Percentiles rank a stretch among this genome's conserved stretches.
phyloP scores from a whole-genome alignment of 106 monocot genomes.

The Dendrobium chrysotoxum region DNA sequence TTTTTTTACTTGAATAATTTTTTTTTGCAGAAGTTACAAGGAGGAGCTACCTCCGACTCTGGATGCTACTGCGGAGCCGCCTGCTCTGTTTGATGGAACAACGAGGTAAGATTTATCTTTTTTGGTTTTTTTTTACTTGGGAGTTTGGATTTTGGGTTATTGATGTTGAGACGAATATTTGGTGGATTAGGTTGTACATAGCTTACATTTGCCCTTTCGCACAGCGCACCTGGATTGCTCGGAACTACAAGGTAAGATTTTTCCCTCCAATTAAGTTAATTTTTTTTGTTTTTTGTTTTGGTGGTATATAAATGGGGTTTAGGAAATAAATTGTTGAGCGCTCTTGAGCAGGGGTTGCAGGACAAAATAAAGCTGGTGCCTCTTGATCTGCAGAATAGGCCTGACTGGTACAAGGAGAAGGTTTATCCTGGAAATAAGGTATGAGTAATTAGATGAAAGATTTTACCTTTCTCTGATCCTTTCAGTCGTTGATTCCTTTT shows the following conservation, averaged over 20 bases:
- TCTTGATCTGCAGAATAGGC: constrained; percentile 64
- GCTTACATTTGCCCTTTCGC: constrained; percentile 47
- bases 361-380: constrained; percentile 71
- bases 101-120: constrained; percentile 37
- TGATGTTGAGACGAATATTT: not conserved
- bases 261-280: no score
- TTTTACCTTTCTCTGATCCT: not conserved
- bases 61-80: constrained; percentile 39
- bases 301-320: not conserved
- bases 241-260: constrained; percentile 46
- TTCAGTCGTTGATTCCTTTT: no score
- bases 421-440: constrained; percentile 82
- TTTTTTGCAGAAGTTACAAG: constrained; percentile 10
- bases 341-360: constrained; percentile 54
- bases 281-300: not conserved
- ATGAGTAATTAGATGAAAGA: not conserved
- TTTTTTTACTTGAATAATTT: not conserved
- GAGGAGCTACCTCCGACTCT: constrained; percentile 48
- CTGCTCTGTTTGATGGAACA: constrained; percentile 75
- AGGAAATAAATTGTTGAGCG: not conserved
- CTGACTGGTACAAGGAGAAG: constrained; percentile 93
- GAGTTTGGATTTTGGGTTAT: not conserved
- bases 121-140: not conserved
- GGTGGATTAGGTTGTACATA: constrained; percentile 40
- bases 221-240: constrained; percentile 67